phyloP scores from a whole-genome alignment of 106 monocot genomes.

The Dioscorea dumetorum region DNA sequence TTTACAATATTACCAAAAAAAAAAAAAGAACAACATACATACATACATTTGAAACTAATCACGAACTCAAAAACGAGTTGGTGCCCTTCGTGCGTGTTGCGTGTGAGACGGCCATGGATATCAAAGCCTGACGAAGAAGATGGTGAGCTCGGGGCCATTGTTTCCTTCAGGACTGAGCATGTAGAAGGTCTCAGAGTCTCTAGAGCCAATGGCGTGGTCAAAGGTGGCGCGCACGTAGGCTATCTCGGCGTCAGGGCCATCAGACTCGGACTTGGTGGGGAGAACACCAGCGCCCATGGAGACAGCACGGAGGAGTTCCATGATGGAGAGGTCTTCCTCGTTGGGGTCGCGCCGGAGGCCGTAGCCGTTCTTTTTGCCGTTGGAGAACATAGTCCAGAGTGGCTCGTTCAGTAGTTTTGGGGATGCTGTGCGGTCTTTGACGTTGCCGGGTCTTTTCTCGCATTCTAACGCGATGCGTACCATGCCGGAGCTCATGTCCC shows the following conservation, averaged over 20 bases:
- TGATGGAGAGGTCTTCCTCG: constrained; percentile 48
- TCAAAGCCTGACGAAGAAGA: constrained; percentile 70
- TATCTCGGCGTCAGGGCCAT: constrained; percentile 46
- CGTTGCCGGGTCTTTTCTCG: constrained; percentile 35
- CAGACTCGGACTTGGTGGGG: constrained; percentile 25
- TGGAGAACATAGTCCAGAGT: constrained; percentile 68
- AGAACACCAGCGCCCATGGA: constrained; percentile 74
- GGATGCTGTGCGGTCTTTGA: neutral
- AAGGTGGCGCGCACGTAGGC: constrained; percentile 50
- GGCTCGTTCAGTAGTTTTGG: constrained; percentile 41
- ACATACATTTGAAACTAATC: no score
- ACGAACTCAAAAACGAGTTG: no score
- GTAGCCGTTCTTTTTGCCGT: constrained; percentile 63
- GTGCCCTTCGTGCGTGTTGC: no score
- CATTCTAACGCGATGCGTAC: constrained; percentile 66
- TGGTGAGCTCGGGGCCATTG: constrained; percentile 58
- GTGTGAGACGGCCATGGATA: no score
- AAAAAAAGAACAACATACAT: no score
- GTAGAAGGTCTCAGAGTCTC: constrained; percentile 66
- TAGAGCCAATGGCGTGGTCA: constrained; percentile 48
- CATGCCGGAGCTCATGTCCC: constrained; percentile 63
- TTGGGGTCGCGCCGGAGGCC: constrained; percentile 42
- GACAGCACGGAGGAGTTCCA: constrained; percentile 49
- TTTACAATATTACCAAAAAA: no score
- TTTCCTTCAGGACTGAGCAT: constrained; percentile 49